Evolutionary conservation across 2,329 filamentous ascomycete genomes (phyloP).

Genomic region (Diaporthe amygdali): DNA sequence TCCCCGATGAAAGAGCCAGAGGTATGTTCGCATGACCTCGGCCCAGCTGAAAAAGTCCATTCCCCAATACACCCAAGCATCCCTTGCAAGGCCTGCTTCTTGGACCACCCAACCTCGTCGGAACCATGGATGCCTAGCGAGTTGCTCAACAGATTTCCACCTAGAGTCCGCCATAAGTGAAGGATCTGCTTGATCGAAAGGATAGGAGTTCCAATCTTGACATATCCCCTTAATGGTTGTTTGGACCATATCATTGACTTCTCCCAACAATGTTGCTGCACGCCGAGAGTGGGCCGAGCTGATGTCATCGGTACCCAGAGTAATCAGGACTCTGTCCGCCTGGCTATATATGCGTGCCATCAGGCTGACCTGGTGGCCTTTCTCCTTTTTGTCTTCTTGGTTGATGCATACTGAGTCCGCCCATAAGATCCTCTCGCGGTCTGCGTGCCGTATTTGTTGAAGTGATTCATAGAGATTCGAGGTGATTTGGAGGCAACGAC

Average conservation of each 20-base stretch:
- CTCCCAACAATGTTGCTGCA: background rate
- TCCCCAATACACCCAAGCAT: background rate
- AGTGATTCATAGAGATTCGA: background rate
- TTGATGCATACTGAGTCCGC: conserved; percentile 5
- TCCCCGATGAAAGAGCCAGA: background rate
- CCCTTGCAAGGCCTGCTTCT: background rate
- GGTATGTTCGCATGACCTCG: background rate
- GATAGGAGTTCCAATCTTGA: background rate
- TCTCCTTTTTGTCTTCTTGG: background rate
- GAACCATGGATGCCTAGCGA: background rate
- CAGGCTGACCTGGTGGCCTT: background rate
- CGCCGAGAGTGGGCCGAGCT: background rate
- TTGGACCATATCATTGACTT: background rate
- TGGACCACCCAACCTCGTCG: background rate
- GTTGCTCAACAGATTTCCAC: background rate
- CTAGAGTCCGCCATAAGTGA: background rate
- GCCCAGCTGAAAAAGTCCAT: background rate
- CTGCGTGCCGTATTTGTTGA: background rate
- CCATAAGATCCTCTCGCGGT: background rate
- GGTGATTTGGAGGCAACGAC: background rate
- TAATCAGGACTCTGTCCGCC: background rate
- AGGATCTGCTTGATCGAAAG: background rate
- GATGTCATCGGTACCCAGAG: background rate
- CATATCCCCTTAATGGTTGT: background rate
- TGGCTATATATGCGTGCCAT: background rate